phyloP scores from a whole-genome alignment of 73 alveolate genomes.

The Diophrys sp. region DNA sequence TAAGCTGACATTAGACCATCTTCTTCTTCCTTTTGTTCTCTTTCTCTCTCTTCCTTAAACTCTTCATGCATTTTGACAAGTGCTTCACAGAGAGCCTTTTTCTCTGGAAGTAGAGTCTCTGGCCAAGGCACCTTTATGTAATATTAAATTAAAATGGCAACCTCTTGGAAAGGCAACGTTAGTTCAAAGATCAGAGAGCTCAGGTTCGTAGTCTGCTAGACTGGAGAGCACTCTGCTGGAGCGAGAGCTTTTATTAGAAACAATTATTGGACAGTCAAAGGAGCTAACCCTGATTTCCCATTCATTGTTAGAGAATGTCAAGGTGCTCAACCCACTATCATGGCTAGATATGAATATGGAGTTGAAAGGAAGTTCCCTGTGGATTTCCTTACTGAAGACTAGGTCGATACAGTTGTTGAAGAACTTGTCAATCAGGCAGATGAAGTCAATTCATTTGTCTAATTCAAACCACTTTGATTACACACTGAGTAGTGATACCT shows the following conservation, averaged over 20 bases:
- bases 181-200: conserved; percentile 51
- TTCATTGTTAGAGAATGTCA: conserved; percentile 77
- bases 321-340: conserved; percentile 55
- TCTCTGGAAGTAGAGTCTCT: too few species aligned
- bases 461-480: background rate
- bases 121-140: too few species aligned
- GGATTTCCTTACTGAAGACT: conserved; percentile 47
- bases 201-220: conserved; percentile 61
- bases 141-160: background rate
- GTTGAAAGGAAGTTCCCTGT: conserved; percentile 63
- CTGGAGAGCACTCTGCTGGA: conserved; percentile 45
- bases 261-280: conserved; percentile 53
- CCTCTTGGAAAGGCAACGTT: background rate
- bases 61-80: too few species aligned
- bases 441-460: conserved; percentile 23
- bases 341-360: conserved; percentile 66
- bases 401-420: conserved; percentile 48
- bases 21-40: too few species aligned
- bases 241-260: conserved; percentile 44
- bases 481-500: too few species aligned
- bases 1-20: too few species aligned
- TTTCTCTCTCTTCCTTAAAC: too few species aligned
- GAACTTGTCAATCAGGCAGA: conserved; percentile 44
- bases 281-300: conserved; percentile 57
- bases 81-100: too few species aligned